Percentiles rank a stretch among this genome's conserved stretches.
Conservation (phyloP, 2,329 filamentous ascomycete species). For the Colletotrichum scovillei region DNA sequence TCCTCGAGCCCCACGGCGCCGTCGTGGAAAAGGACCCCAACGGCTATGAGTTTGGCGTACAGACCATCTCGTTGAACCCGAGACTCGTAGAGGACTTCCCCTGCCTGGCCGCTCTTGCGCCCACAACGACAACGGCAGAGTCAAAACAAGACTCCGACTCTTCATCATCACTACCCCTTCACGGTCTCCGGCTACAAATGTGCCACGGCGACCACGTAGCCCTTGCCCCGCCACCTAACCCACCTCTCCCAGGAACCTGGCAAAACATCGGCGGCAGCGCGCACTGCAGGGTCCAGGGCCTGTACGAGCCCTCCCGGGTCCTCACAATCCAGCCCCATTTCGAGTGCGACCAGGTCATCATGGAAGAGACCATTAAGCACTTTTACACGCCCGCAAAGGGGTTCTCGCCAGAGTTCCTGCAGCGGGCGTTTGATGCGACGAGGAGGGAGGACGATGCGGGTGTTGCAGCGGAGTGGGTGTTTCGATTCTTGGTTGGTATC, state of each 20-base stretch:
- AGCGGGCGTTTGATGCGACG: slow-evolving; percentile 14
- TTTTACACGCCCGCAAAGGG: slow-evolving; percentile 25
- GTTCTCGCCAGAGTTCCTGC: slow-evolving; percentile 3
- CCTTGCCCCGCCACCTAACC: not conserved
- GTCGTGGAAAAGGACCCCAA: slow-evolving; percentile 50
- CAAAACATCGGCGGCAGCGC: slow-evolving; percentile 54
- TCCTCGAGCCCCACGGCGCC: slow-evolving; percentile 39
- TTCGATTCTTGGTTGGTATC: slow-evolving; percentile 1
- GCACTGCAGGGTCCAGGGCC: slow-evolving; percentile 54
- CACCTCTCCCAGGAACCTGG: slow-evolving; percentile 49
- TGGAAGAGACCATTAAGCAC: slow-evolving; percentile 43
- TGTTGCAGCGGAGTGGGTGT: slow-evolving; percentile 15
- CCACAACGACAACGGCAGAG: not conserved
- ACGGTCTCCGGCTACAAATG: slow-evolving; percentile 54
- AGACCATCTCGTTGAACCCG: slow-evolving; percentile 51
- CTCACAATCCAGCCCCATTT: slow-evolving; percentile 61
- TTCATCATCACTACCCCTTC: no score
- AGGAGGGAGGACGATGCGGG: slow-evolving; percentile 12
- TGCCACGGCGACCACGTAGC: slow-evolving; percentile 56
- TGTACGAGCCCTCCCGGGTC: slow-evolving; percentile 52
- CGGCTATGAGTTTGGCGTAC: slow-evolving; percentile 59
- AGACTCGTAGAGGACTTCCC: slow-evolving; percentile 54
- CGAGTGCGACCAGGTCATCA: slow-evolving; percentile 55
- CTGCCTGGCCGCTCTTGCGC: slow-evolving; percentile 42
- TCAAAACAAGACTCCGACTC: no score